These are phyloP conservation scores for Hypoxylon sp. DNA, from an alignment of 2,329 filamentous ascomycete genomes.

Conservation along the genomic window DNA sequence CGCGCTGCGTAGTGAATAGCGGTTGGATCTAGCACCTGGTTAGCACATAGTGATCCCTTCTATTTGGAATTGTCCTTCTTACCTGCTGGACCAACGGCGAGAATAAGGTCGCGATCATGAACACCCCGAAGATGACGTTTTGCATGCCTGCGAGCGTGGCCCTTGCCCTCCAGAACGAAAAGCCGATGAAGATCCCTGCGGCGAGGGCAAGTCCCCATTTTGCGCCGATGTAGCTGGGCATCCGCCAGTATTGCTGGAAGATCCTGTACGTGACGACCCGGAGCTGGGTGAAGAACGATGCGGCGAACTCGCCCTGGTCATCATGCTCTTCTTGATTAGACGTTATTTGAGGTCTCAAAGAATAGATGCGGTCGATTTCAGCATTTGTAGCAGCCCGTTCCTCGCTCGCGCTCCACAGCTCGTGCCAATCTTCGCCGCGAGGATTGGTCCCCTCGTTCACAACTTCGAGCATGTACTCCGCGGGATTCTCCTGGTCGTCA, in stretches of 20 bases:
- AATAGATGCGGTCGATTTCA: conserved; percentile 18
- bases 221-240: conserved; percentile 20
- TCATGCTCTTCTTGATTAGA: not conserved
- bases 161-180: conserved; percentile 20
- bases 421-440: conserved; percentile 18
- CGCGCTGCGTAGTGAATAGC: conserved; percentile 20
- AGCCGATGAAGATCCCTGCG: conserved; percentile 23
- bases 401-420: conserved; percentile 17
- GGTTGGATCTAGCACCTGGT: conserved; percentile 12
- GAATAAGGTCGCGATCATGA: conserved; percentile 22
- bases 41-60: not conserved
- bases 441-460: conserved; percentile 17
- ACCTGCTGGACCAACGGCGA: conserved; percentile 23
- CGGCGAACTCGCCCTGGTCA: conserved; percentile 18
- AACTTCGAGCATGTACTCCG: conserved; percentile 24
- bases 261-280: conserved; percentile 17
- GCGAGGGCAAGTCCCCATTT: conserved; percentile 17
- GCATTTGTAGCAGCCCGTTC: conserved; percentile 12
- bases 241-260: conserved; percentile 24
- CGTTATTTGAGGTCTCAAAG: not conserved
- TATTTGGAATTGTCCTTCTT: not conserved
- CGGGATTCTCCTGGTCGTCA: conserved; percentile 70
- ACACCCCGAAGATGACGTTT: conserved; percentile 20
- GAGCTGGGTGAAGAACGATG: conserved; percentile 17
- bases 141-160: conserved; percentile 17